Percentiles rank a stretch among this genome's conserved stretches.
phyloP scores from a whole-genome alignment of 495 filamentous ascomycete species.

The Venustampulla echinocandica region DNA sequence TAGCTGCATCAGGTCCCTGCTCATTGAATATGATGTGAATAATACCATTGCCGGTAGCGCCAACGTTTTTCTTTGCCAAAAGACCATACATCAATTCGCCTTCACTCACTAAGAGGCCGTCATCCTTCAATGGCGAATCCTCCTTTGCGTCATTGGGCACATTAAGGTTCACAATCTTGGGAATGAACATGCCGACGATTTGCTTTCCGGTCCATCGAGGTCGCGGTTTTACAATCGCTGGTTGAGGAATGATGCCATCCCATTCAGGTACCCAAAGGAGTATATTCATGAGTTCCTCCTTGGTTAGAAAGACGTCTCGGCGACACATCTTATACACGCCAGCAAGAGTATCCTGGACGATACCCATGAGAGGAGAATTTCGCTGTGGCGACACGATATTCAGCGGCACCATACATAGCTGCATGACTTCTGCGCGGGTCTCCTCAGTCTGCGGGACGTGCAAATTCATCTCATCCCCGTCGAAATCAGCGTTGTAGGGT shows the following conservation, averaged over 20 bases:
- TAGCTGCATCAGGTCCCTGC: slow-evolving; percentile 70
- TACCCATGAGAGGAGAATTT: slow-evolving; percentile 97
- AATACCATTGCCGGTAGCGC: slow-evolving; percentile 76
- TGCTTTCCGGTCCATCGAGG: slow-evolving; percentile 99
- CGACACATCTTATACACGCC: slow-evolving; percentile 96
- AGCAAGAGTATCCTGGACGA: slow-evolving; percentile 94
- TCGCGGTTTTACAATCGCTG: slow-evolving; percentile 82
- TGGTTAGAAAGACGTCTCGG: slow-evolving; percentile 81
- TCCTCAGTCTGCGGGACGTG: slow-evolving; percentile 98
- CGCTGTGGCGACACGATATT: slow-evolving; percentile 98
- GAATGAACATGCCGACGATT: slow-evolving; percentile 87
- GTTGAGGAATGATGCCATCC: slow-evolving; percentile 88
- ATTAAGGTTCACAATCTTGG: slow-evolving; percentile 75
- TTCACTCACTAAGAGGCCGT: slow-evolving; percentile 71
- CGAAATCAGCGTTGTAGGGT: slow-evolving; percentile 99
- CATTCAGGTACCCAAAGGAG: slow-evolving; percentile 96
- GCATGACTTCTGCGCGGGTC: slow-evolving; percentile 81
- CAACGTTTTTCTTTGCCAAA: slow-evolving; percentile 87
- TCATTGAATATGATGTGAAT: slow-evolving; percentile 97
- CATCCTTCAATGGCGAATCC: slow-evolving; percentile 62
- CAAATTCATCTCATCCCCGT: slow-evolving; percentile 99
- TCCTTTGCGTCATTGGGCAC: slow-evolving; percentile 44
- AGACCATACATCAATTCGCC: slow-evolving; percentile 88
- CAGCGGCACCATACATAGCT: slow-evolving; percentile 90
- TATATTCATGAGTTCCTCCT: slow-evolving; percentile 88